These are phyloP conservation scores for Alternaria arborescens DNA, from an alignment of 2,329 filamentous ascomycete species.

Conservation along the genomic window DNA sequence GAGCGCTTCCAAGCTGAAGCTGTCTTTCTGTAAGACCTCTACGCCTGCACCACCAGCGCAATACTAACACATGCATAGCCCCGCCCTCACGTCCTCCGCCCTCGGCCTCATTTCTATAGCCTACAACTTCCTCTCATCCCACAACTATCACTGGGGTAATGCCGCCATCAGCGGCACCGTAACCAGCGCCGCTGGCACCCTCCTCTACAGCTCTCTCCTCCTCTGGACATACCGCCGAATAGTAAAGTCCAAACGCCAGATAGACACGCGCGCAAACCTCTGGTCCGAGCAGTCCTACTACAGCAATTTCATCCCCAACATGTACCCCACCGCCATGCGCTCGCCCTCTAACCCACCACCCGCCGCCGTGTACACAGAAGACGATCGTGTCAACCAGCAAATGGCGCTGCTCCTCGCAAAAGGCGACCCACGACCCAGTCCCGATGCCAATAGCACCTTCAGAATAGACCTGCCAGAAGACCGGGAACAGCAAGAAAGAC, in stretches of 20 bases:
- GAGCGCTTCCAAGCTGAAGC: constrained; percentile 58
- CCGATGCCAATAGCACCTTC: constrained; percentile 53
- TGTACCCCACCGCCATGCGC: constrained; percentile 53
- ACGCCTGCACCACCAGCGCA: not conserved
- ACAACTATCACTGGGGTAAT: constrained; percentile 53
- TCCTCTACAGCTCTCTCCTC: constrained; percentile 55
- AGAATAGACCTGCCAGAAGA: constrained; percentile 53
- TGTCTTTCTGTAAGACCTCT: constrained; percentile 54
- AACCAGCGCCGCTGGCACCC: constrained; percentile 49
- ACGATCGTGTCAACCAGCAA: constrained; percentile 60
- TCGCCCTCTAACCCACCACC: constrained; percentile 39
- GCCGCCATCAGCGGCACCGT: constrained; percentile 56
- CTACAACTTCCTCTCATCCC: constrained; percentile 57
- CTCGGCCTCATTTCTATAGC: constrained; percentile 59
- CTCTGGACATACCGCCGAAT: constrained; percentile 55
- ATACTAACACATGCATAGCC: constrained; percentile 38
- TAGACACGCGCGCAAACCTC: constrained; percentile 32
- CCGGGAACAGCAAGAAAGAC: constrained; percentile 35
- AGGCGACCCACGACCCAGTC: constrained; percentile 42
- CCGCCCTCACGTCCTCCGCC: constrained; percentile 54
- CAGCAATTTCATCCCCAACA: constrained; percentile 57
- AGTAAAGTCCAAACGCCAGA: constrained; percentile 37
- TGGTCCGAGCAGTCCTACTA: constrained; percentile 54
- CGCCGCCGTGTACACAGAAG: constrained; percentile 51
- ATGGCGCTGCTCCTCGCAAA: constrained; percentile 58